Evolutionary conservation across 345 rosid species (phyloP).

Genomic region (Microthlaspi erraticum): DNA sequence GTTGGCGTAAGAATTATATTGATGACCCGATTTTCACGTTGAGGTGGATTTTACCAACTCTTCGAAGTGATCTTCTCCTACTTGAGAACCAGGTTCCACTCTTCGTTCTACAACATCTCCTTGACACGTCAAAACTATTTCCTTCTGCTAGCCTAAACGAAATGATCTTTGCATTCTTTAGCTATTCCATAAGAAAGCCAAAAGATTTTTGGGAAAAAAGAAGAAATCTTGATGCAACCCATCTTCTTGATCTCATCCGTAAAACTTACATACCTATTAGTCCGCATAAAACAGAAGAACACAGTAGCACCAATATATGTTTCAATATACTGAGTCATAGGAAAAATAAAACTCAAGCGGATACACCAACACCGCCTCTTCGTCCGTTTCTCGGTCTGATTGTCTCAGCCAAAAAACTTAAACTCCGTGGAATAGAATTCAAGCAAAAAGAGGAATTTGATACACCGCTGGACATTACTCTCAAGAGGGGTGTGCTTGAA

Average conservation of each 20-base stretch:
- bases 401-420: conserved; percentile 54
- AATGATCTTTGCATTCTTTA: neutral
- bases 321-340: too few relatives aligned
- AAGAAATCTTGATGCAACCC: neutral
- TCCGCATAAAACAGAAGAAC: neutral
- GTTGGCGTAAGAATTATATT: too few relatives aligned
- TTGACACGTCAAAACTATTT: neutral
- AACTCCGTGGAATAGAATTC: conserved; percentile 49
- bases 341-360: too few relatives aligned
- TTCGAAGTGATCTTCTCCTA: conserved; percentile 36
- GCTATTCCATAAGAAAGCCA: conserved; percentile 2
- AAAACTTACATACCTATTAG: neutral
- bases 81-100: conserved; percentile 38
- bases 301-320: neutral
- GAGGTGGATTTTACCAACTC: conserved; percentile 49
- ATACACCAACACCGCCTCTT: neutral
- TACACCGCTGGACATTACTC: conserved; percentile 55
- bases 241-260: conserved; percentile 40
- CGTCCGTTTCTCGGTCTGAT: conserved; percentile 40
- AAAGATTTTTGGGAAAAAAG: conserved; percentile 1
- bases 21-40: conserved; percentile 54
- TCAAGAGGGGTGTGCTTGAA: conserved; percentile 49
- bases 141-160: conserved; percentile 13
- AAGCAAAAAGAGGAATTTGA: conserved; percentile 35
- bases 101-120: conserved; percentile 20